These are phyloP conservation scores for Letharia lupina DNA, from an alignment of 495 filamentous ascomycete species.

Conservation along the genomic window DNA sequence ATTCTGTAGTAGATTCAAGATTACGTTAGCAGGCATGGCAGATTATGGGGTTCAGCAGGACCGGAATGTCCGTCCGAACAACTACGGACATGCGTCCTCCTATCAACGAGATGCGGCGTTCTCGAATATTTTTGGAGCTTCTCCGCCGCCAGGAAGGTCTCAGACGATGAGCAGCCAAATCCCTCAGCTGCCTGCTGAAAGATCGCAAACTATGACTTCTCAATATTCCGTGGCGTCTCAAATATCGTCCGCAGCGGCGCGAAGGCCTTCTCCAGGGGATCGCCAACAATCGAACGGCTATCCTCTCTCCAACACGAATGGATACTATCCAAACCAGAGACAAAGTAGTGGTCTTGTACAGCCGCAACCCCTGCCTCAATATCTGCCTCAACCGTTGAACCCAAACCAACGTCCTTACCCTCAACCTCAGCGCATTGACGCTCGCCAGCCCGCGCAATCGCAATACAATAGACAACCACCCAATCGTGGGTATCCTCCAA, in stretches of 20 bases:
- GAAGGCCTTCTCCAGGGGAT: constrained; percentile 46
- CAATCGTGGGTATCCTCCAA: constrained; percentile 46
- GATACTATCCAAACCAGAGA: constrained; percentile 49
- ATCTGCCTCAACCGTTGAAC: constrained; percentile 54
- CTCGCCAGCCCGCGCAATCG: constrained; percentile 53
- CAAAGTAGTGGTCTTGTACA: constrained; percentile 41
- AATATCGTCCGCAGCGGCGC: constrained; percentile 37
- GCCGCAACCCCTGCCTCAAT: constrained; percentile 54
- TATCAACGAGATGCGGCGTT: constrained; percentile 90
- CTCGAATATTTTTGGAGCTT: constrained; percentile 88
- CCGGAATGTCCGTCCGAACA: constrained; percentile 56
- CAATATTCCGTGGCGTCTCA: constrained; percentile 43
- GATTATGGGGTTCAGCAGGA: constrained; percentile 71
- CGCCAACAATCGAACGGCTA: constrained; percentile 44
- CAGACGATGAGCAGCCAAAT: constrained; percentile 75
- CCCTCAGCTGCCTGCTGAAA: constrained; percentile 48
- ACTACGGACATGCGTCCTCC: constrained; percentile 61
- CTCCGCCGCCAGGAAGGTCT: constrained; percentile 77
- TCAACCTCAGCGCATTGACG: constrained; percentile 60
- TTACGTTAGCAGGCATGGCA: constrained; percentile 49
- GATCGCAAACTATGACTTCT: constrained; percentile 83
- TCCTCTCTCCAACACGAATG: constrained; percentile 42
- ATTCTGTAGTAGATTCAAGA: not conserved
- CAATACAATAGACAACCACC: constrained; percentile 48
- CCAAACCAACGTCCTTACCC: constrained; percentile 54